Evolutionary conservation across 495 filamentous ascomycete species (phyloP).

Genomic region (Penicillium odoratum): DNA sequence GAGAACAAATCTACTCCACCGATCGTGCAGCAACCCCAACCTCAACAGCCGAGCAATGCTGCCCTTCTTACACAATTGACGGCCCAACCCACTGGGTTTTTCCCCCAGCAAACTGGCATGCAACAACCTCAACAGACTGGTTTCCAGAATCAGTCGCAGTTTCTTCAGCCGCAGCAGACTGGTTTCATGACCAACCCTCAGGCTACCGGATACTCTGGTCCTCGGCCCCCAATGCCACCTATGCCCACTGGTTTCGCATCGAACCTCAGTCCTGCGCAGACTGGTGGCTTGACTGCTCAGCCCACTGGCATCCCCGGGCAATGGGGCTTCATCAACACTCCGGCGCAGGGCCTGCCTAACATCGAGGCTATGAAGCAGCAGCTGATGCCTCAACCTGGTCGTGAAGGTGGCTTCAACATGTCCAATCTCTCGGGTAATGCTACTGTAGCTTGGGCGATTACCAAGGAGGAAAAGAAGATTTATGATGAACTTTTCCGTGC

Average conservation of each 20-base stretch:
- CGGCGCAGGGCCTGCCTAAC: conserved; percentile 84
- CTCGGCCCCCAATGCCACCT: conserved; percentile 87
- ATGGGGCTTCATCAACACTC: conserved; percentile 97
- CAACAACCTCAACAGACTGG: conserved; percentile 44
- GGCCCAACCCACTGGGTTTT: conserved; percentile 64
- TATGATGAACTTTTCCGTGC: conserved; percentile 95
- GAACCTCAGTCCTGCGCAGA: conserved; percentile 64
- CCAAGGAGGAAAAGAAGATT: conserved; percentile 96
- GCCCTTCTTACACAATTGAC: conserved; percentile 76
- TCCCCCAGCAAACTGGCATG: conserved; percentile 61
- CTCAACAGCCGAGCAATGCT: conserved; percentile 71
- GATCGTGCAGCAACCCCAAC: conserved; percentile 82
- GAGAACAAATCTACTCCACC: conserved; percentile 67
- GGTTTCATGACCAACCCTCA: conserved; percentile 57
- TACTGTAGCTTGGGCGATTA: conserved; percentile 96
- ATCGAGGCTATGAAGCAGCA: conserved; percentile 91
- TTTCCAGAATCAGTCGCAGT: conserved; percentile 40
- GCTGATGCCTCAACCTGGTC: conserved; percentile 97
- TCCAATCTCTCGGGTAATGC: conserved; percentile 88
- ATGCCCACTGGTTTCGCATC: conserved; percentile 85
- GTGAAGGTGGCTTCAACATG: conserved; percentile 90
- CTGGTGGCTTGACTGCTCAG: conserved; percentile 71
- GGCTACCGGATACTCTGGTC: conserved; percentile 66
- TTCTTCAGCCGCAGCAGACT: conserved; percentile 47
- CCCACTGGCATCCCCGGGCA: conserved; percentile 96